Percentiles rank a stretch among this genome's conserved stretches.
Conservation (phyloP, 2,329 filamentous ascomycete genomes). For the Neofusicoccum kwambonambiense region DNA sequence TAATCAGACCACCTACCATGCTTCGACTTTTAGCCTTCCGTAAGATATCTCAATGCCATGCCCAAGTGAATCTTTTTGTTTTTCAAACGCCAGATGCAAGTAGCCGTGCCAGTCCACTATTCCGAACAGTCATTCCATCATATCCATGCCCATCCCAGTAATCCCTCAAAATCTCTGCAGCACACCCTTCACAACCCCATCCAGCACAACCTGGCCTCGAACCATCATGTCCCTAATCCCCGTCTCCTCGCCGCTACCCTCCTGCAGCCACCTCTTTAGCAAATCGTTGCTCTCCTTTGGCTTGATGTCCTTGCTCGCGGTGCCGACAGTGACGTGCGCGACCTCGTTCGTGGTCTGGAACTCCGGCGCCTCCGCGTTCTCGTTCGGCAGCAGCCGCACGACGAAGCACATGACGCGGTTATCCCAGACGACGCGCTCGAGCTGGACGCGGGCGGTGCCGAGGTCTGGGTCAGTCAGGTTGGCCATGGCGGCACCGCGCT, state of each 20-base stretch:
- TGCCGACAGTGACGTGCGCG: conserved; percentile 89
- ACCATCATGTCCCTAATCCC: conserved; percentile 57
- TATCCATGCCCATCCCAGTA: background rate
- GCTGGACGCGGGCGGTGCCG: conserved; percentile 62
- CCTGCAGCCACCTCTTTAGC: conserved; percentile 70
- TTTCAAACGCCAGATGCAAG: too few relatives aligned
- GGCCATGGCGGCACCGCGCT: conserved; percentile 35
- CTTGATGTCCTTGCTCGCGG: conserved; percentile 70
- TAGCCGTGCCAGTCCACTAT: background rate
- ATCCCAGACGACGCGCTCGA: conserved; percentile 76
- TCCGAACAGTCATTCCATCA: background rate
- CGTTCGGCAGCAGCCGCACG: conserved; percentile 53
- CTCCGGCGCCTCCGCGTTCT: conserved; percentile 32
- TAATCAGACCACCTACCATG: too few relatives aligned
- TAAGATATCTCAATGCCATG: too few relatives aligned
- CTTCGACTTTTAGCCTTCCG: too few relatives aligned
- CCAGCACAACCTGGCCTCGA: conserved; percentile 54
- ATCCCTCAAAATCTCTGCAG: conserved; percentile 21
- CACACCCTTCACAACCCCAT: conserved; percentile 53
- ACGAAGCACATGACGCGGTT: conserved; percentile 88
- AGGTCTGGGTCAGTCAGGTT: conserved; percentile 51
- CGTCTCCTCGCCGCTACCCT: conserved; percentile 50
- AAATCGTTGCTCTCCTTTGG: conserved; percentile 93
- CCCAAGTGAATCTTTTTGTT: too few relatives aligned
- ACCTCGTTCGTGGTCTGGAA: conserved; percentile 70